Evolutionary conservation across 1,139 yeast species (phyloP), one percentile per base, ranked within the genome.

Genomic region (Taphrina confusa): DNA sequence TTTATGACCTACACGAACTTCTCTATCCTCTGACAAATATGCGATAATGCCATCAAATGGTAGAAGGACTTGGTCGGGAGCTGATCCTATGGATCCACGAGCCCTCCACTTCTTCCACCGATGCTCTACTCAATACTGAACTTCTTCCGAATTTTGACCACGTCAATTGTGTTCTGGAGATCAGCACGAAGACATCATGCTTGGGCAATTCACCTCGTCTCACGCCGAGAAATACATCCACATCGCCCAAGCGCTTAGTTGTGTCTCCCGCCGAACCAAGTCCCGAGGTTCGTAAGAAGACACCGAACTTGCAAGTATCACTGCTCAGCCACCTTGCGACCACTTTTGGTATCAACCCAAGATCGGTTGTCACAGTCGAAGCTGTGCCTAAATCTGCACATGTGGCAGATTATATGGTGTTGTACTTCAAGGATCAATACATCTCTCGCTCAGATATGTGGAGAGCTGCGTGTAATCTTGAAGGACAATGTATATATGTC

Each of bases 381-480:
- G 33, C 57, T 14, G 47, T 33, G 47, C 66, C 75, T 20, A 76
- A 80, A 36, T 72, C 75, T 5, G 72, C 75, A 0, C 86, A 82
- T 8, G 86, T 82, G 63, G 87, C 92, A 0, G 97, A 92, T 67
- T 78, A 88, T 1, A 81, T 91, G 3, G 98, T 92, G 68, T 75
- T 94, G 3, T 84, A 82, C 69, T 81, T 90, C 60, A 87, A 85
- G 67, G 97, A 92, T 69, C 78, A 88, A 22, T 83, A 87, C 66
- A 74, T 94, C 18, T 83, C 96, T 1, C 76, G 99, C 65, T 96
- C 95, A 62, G 95, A 90, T 67, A 91, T 91, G 94, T 94, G 97
- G 96, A 77, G 82, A 36, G 74, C 91, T 8, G 82, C 96, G 0
- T 78, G 88, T 1, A 70, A 77, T 14, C 67, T 92, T 58, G 80